phyloP scores from a whole-genome alignment of 192 early-diverging fungal genomes.

The Mortierella hygrophila region DNA sequence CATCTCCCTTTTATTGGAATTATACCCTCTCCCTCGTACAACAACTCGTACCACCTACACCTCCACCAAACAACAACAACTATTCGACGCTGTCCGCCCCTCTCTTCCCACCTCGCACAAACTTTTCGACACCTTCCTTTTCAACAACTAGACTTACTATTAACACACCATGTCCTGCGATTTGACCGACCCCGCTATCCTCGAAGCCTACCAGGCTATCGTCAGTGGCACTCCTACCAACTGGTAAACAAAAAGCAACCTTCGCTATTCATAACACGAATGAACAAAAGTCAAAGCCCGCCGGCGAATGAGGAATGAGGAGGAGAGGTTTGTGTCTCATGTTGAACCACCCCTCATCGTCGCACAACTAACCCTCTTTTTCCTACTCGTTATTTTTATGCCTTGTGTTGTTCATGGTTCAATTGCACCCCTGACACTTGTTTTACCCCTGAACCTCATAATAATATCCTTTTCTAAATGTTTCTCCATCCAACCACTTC shows the following conservation, averaged over 20 bases:
- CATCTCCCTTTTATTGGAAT: not conserved
- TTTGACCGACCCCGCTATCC: conserved; percentile 68
- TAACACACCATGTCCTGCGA: conserved; percentile 68
- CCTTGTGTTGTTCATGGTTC: not conserved
- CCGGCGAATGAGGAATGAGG: too few relatives aligned
- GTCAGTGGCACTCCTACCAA: conserved; percentile 62
- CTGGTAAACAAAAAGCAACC: conserved; percentile 60
- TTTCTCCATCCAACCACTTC: not conserved
- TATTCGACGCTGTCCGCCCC: not conserved
- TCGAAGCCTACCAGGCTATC: conserved; percentile 66
- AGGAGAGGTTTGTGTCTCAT: not conserved
- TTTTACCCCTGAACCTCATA: not conserved
- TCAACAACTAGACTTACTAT: not conserved
- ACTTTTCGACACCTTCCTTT: not conserved
- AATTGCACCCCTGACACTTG: too few relatives aligned
- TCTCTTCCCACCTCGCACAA: not conserved
- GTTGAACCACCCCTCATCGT: not conserved
- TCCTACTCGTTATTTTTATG: not conserved
- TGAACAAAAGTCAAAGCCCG: not conserved
- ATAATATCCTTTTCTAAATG: not conserved
- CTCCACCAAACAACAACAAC: not conserved
- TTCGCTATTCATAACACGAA: not conserved
- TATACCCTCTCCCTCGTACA: conserved; percentile 1
- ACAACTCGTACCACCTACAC: not conserved
- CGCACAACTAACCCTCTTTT: not conserved